Evolutionary conservation across 495 filamentous ascomycete species (phyloP), one percentile per base, ranked within the genome.

Genomic region (Poronia punctata): DNA sequence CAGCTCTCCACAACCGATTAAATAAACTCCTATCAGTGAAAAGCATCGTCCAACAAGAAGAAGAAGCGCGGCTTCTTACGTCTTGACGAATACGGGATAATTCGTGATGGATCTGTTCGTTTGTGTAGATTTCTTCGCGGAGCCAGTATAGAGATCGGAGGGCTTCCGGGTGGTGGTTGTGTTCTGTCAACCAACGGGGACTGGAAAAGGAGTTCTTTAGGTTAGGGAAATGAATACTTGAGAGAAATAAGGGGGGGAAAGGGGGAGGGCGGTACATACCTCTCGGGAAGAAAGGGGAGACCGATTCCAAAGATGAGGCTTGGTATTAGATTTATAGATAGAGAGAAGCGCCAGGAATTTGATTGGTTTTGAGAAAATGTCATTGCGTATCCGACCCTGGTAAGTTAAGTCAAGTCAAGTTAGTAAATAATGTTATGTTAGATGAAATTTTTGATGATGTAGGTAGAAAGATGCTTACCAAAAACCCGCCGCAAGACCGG

Each of bases 121-220:
- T 23, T 10, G 49, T 60, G 47, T 53, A 64, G 27, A 51, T 62
- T 1, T 59, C 67, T 21, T 71, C 65, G 5, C 70, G 66, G 23
- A 72, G 60, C 57, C 63, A 74, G 15, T 54, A 42, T 0, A 75
- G 53, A 1, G 59, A 57, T 7, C 50, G 48, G 7, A 53, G 45
- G 7, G 70, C 72, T 18, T 45, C 44, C 2, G 63, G 61, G 21
- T 46, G 40, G 23, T 61, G 52, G 6, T 57, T 63, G 15, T 70
- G 62, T 31, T 70, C 69, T 9, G 72, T 61, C 2, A 75, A 60
- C 72, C 72, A 74, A 3, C 68, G 65, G 0, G 67, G 66, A 7
- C 66, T 70, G 16, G 8, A 21, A 24, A 14, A 3, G 21, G 25
- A 10, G 17, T 5, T 7, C 5, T 5, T 25, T 10, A 7, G 16